Conservation (phyloP, 441 rosid genomes). For the Capsella rubella region DNA sequence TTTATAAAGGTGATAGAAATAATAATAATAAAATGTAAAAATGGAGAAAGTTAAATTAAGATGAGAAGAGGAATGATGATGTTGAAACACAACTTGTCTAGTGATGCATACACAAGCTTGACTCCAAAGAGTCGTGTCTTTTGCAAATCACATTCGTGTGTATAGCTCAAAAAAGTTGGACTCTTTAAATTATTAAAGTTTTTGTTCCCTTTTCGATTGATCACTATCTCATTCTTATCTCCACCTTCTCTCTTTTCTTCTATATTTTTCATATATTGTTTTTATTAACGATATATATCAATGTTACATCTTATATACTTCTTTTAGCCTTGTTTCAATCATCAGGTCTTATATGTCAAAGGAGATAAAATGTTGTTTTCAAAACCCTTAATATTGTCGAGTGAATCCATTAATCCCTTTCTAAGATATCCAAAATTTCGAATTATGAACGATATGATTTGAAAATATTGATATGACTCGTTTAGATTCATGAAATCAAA, state of each 20-base stretch:
- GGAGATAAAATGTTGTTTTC: conserved; percentile 16
- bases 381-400: background rate
- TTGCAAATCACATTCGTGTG: conserved; percentile 41
- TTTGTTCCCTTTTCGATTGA: conserved; percentile 36
- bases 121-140: conserved; percentile 44
- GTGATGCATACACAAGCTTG: conserved; percentile 37
- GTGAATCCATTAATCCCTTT: conserved; percentile 25
- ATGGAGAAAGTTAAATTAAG: conserved; percentile 2
- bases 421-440: background rate
- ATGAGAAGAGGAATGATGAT: conserved; percentile 25
- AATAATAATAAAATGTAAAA: conserved; percentile 6
- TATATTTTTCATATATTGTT: background rate
- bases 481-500: conserved; percentile 19
- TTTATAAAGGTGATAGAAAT: background rate
- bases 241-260: background rate
- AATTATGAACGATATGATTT: conserved; percentile 5
- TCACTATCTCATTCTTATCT: conserved; percentile 45
- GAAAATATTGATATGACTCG: background rate
- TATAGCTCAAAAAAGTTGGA: conserved; percentile 9
- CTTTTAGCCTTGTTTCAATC: conserved; percentile 30
- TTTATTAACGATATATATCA: background rate
- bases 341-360: conserved; percentile 16
- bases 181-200: conserved; percentile 42
- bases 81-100: conserved; percentile 32
- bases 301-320: conserved; percentile 22